Evolutionary conservation across 2,329 filamentous ascomycete species (phyloP).

Genomic region (Aspergillus sclerotialis): DNA sequence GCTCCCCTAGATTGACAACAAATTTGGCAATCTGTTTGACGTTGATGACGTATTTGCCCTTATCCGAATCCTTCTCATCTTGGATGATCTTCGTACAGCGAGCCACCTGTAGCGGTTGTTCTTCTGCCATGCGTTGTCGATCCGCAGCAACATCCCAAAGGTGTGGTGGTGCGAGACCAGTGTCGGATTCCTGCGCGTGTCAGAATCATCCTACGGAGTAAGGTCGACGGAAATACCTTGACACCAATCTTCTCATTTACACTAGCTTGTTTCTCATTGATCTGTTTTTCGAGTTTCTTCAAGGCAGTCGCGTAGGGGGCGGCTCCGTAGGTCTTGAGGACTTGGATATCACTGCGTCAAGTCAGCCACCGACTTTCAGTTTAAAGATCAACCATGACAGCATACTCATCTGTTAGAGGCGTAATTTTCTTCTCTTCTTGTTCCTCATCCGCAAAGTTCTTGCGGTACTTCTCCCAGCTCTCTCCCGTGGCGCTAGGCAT

Average conservation of each 20-base stretch:
- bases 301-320: conserved; percentile 89
- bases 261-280: conserved; percentile 97
- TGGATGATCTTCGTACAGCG: conserved; percentile 99
- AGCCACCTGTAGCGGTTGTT: conserved; percentile 94
- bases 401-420: conserved; percentile 90
- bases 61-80: conserved; percentile 90
- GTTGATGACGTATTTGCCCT: conserved; percentile 99
- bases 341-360: conserved; percentile 83
- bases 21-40: conserved; percentile 99
- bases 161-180: conserved; percentile 93
- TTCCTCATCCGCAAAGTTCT: conserved; percentile 94
- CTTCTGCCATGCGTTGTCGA: conserved; percentile 95
- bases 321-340: conserved; percentile 97
- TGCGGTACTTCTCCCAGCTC: conserved; percentile 98
- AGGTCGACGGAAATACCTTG: conserved; percentile 26
- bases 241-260: conserved; percentile 96
- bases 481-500: conserved; percentile 91
- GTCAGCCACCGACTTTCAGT: conserved; percentile 26
- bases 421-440: conserved; percentile 99
- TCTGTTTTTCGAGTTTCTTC: conserved; percentile 98
- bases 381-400: conserved; percentile 10
- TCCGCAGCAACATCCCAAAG: conserved; percentile 98
- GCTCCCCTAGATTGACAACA: conserved; percentile 93
- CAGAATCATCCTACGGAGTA: conserved; percentile 18
- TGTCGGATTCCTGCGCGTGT: conserved; percentile 77